Base-by-base conservation (phyloP, 495 filamentous ascomycete genomes). In the Neurospora terricola region DNA sequence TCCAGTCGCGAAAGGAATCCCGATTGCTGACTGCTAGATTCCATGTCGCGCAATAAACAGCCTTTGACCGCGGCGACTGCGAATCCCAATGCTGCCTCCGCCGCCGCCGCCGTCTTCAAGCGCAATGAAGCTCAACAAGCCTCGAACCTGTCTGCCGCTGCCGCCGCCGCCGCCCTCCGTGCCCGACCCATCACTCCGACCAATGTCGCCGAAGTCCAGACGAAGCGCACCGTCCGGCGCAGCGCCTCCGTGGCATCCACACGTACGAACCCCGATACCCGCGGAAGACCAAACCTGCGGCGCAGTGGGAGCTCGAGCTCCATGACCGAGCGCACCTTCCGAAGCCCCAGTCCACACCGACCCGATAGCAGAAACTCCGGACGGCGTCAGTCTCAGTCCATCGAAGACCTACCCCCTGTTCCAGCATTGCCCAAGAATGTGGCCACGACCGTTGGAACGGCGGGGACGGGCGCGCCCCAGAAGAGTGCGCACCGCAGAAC, bases 271-370 rank as follows among this genome's bases (percentile, higher is more conserved):
- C 75, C 82, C 71, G 81, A 84, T 37, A 75, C 76, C 69, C 82
- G 83, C 59, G 80, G 80, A 79, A 81, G 80, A 71, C 76, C 80
- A 70, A 82, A 80, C 11, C 83, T 95, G 42, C 86, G 88, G 71
- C 85, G 94, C 66, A 84, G 86, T 37, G 87, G 82, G 37, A 97
- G 94, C 80, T 88, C 86, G 62, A 88, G 90, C 16, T 97, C 93
- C 38, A 97, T 97, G 94, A 90, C 87, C 48, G 91, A 93, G 74
- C 87, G 94, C 45, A 93, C 93, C 1, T 97, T 97, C 81, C 88
- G 94, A 73, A 83, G 73, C 85, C 91, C 75, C 81, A 90, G 72
- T 88, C 93, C 73, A 85, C 93, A 74, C 84, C 82, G 81, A 81
- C 87, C 69, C 12, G 30, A 68, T 78, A 85, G 70, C 81, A 83